Percentiles rank a stretch among this genome's conserved stretches.
Conservation (phyloP, 805 yeast species). For the Candida berthetii region DNA sequence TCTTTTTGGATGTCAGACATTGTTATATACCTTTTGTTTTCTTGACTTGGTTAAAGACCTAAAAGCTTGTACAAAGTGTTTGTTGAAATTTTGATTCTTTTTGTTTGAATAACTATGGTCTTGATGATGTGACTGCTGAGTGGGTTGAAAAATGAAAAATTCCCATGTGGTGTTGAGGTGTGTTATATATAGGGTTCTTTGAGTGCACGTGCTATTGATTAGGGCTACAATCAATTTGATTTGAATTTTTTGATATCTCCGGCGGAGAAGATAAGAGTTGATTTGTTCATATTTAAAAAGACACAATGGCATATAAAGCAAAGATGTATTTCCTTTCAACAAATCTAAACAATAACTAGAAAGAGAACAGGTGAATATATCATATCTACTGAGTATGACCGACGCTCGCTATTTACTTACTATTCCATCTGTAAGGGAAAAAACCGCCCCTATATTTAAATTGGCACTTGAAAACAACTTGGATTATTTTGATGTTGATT, state of each 20-base stretch:
- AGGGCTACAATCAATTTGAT: no score
- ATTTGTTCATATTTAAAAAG: no score
- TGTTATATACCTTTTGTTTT: conserved; percentile 37
- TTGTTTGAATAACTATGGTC: background rate
- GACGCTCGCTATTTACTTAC: conserved; percentile 32
- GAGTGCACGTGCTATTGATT: no score
- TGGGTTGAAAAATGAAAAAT: background rate
- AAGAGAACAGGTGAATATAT: no score
- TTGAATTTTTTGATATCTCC: no score
- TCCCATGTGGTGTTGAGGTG: no score
- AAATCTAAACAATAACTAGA: no score
- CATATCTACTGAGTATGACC: background rate
- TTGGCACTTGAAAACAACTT: conserved; percentile 30
- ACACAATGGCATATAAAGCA: no score
- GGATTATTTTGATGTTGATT: conserved; percentile 40
- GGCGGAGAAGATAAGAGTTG: background rate
- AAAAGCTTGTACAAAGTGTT: background rate
- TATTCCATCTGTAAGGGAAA: conserved; percentile 51
- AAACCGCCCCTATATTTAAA: conserved; percentile 35
- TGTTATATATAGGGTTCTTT: no score
- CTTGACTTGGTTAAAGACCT: conserved; percentile 18
- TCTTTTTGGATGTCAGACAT: conserved; percentile 86
- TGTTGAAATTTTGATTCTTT: no score
- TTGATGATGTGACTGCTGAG: background rate
- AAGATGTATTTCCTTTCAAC: no score